phyloP scores from a whole-genome alignment of 352 stramenopile genomes.

The Sclerospora graminicola region DNA sequence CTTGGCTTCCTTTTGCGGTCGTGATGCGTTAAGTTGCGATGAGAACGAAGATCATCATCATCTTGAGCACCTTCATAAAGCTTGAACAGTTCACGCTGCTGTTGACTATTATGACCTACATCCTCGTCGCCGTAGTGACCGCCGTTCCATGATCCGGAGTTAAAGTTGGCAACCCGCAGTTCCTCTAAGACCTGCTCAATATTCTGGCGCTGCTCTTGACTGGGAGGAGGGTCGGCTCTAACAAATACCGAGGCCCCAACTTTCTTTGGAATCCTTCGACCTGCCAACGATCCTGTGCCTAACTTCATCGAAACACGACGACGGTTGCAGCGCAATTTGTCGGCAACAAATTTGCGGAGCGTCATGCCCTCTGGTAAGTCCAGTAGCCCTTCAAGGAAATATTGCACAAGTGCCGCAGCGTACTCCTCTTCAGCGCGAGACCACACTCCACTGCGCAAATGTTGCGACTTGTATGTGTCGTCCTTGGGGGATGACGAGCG shows the following conservation, averaged over 20 bases:
- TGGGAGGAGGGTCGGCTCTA: constrained; percentile 24
- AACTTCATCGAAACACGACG: constrained; percentile 66
- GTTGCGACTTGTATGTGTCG: constrained; percentile 8
- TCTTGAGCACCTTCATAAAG: constrained; percentile 7
- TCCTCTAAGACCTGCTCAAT: constrained; percentile 24
- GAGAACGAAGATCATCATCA: neutral
- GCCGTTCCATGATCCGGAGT: constrained; percentile 4
- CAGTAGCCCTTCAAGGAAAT: constrained; percentile 46
- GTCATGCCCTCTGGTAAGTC: constrained; percentile 43
- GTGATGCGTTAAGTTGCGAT: neutral
- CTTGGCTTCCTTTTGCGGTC: constrained; percentile 13
- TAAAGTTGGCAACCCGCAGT: constrained; percentile 32
- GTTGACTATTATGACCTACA: neutral
- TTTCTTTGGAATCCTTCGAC: constrained; percentile 51
- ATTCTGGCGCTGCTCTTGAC: constrained; percentile 18
- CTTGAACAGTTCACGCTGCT: constrained; percentile 6
- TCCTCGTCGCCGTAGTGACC: constrained; percentile 5
- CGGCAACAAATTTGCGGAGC: constrained; percentile 58
- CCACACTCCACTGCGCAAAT: constrained; percentile 51
- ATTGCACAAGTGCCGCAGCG: constrained; percentile 47
- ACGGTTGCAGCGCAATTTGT: constrained; percentile 53
- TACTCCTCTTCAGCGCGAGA: constrained; percentile 57
- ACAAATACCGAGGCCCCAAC: constrained; percentile 60
- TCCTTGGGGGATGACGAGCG: constrained; percentile 3
- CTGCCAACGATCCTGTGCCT: constrained; percentile 46